These are phyloP conservation scores for Spongispora temasekensis DNA, from an alignment of 1,284 basidiomycete species.

Conservation along the genomic window DNA sequence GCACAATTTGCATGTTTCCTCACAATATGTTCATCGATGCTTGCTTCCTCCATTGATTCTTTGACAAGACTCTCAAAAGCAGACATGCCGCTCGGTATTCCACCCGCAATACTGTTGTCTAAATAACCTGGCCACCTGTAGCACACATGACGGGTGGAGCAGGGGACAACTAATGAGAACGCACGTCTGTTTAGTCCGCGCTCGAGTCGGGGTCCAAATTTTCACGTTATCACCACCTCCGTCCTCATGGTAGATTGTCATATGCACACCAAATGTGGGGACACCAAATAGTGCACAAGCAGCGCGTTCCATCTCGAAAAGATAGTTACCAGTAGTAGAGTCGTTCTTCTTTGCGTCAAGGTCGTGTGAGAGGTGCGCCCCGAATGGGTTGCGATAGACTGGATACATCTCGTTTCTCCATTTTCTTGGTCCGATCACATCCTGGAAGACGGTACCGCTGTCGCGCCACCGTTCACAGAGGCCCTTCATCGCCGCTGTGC, in stretches of 20 bases:
- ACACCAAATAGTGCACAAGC: slow-evolving; percentile 89
- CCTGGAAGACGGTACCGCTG: slow-evolving; percentile 50
- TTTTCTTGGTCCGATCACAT: slow-evolving; percentile 69
- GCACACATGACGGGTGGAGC: slow-evolving; percentile 3
- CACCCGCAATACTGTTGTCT: slow-evolving; percentile 82
- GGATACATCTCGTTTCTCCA: slow-evolving; percentile 88
- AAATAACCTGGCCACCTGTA: slow-evolving; percentile 74
- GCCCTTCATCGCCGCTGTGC: slow-evolving; percentile 60
- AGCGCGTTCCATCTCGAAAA: slow-evolving; percentile 87
- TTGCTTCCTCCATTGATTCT: slow-evolving; percentile 93
- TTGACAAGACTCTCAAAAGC: slow-evolving; percentile 82
- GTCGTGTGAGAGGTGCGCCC: slow-evolving; percentile 39
- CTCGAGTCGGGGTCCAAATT: slow-evolving; percentile 89
- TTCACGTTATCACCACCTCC: slow-evolving; percentile 50
- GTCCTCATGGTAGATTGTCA: slow-evolving; percentile 67
- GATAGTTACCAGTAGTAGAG: slow-evolving; percentile 53
- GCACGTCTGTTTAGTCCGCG: slow-evolving; percentile 85
- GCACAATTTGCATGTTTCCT: slow-evolving; percentile 55
- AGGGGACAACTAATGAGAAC: slow-evolving; percentile 29
- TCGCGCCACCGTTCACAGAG: slow-evolving; percentile 74
- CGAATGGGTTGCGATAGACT: slow-evolving; percentile 76
- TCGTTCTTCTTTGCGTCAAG: slow-evolving; percentile 23
- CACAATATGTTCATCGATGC: slow-evolving; percentile 65
- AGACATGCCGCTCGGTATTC: slow-evolving; percentile 74
- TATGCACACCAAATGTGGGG: slow-evolving; percentile 87